Conservation (phyloP, 306 rosid genomes). For the Quercus ilex region DNA sequence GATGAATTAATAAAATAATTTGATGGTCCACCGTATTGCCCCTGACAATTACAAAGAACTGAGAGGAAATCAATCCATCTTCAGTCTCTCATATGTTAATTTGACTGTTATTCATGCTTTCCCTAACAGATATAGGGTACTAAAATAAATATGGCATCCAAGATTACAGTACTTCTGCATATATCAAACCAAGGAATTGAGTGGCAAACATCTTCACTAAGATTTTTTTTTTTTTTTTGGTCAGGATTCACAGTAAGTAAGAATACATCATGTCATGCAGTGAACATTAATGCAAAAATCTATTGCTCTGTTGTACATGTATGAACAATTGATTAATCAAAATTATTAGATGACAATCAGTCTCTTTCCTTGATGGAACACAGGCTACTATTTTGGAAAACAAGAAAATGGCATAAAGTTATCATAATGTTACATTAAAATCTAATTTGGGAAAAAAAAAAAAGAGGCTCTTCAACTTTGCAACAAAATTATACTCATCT, state of each 20-base stretch:
- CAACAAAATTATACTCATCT: slow-evolving; percentile 1
- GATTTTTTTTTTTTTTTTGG: background rate
- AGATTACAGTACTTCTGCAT: background rate
- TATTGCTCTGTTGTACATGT: background rate
- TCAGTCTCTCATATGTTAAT: background rate
- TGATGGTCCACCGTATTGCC: too few species aligned
- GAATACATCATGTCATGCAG: background rate
- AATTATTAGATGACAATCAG: background rate
- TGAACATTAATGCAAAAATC: background rate
- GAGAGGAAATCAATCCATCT: background rate
- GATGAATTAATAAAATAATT: background rate
- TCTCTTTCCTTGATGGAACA: background rate
- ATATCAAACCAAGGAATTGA: background rate
- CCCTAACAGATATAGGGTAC: background rate
- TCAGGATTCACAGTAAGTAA: background rate
- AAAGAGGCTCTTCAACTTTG: background rate
- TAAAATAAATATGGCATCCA: background rate
- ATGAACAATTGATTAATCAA: background rate
- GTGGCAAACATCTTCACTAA: background rate
- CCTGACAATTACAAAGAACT: too few species aligned
- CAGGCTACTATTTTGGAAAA: background rate
- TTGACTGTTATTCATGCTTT: background rate
- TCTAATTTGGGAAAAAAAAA: background rate
- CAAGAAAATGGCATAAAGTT: background rate
- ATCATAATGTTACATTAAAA: background rate